Conservation (phyloP, 371 early-diverging fungal species). For the Apophysomyces elegans region DNA sequence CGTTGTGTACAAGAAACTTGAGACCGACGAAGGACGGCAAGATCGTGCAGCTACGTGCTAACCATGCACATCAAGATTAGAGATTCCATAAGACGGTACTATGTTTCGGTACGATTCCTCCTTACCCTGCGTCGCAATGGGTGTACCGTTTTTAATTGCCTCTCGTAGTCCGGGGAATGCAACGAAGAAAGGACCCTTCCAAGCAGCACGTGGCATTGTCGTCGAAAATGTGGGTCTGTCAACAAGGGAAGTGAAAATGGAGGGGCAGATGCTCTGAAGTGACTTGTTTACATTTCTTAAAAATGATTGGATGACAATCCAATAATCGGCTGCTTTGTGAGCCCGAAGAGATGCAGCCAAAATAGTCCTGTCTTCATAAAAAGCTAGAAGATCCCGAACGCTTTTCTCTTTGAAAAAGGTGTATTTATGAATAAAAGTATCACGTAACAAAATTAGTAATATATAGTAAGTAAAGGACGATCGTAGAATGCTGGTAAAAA, state of each 20-base stretch:
- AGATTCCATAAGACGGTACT: not conserved
- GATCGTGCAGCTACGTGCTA: constrained; percentile 89
- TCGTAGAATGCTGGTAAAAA: not conserved
- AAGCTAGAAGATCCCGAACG: too few species aligned
- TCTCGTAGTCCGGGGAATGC: constrained; percentile 71
- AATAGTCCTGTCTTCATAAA: too few species aligned
- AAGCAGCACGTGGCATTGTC: constrained; percentile 79
- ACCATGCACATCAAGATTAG: not conserved
- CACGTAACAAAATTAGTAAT: not conserved
- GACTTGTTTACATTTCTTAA: too few species aligned
- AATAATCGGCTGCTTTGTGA: too few species aligned
- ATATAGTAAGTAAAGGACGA: too few species aligned
- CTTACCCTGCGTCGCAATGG: constrained; percentile 59
- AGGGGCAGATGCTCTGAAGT: too few species aligned
- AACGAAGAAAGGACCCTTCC: constrained; percentile 96
- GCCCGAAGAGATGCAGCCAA: too few species aligned
- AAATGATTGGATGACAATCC: too few species aligned
- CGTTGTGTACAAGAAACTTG: constrained; percentile 94
- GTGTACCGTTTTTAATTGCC: constrained; percentile 52
- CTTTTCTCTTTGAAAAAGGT: too few species aligned
- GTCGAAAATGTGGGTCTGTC: not conserved
- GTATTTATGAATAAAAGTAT: not conserved
- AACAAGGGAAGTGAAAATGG: not conserved
- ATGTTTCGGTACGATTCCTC: not conserved
- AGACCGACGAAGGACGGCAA: constrained; percentile 91